Evolutionary conservation across 345 rosid species (phyloP), one percentile per base, ranked within the genome.

Genomic region (Corchorus capsularis): DNA sequence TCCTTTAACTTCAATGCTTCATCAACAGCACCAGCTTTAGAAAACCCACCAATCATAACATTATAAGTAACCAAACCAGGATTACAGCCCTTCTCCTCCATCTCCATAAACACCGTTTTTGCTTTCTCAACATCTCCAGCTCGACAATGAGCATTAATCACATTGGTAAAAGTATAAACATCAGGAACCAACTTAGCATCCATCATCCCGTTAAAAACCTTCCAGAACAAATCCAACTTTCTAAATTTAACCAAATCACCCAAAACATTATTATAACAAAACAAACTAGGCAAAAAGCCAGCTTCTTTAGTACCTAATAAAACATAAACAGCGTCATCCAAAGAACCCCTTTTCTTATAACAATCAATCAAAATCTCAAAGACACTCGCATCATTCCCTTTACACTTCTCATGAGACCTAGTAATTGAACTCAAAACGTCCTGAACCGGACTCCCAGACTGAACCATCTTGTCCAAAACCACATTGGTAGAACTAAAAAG

Each of bases 101-200:
- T 85, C 79, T 89, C 82, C 11, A 77, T 64, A 77, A 94, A 79
- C 71, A 85, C 77, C 68, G 37, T 61, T 79, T 83, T 81, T 0
- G 83, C 96, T 73, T 76, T 67, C 49, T 82, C 73, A 66, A 80
- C 85, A 76, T 89, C 85, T 63, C 86, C 91, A 62, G 14, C 85
- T 77, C 76, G 88, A 77, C 85, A 89, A 85, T 89, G 87, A 16
- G 94, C 94, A 79, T 78, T 85, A 35, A 89, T 87, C 82, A 92
- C 71, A 81, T 61, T 88, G 3, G 82, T 85, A 69, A 84, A 89
- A 68, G 83, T 83, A 55, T 84, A 87, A 63, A 78, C 82, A 85
- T 90, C 93, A 27, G 83, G 88, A 19, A 72, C 85, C 27, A 89
- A 35, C 67, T 85, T 78, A 59, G 79, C 82, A 75, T 87, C 92